Evolutionary conservation across 768 basidiomycete species (phyloP).

Genomic region (Termitomyces sp.): DNA sequence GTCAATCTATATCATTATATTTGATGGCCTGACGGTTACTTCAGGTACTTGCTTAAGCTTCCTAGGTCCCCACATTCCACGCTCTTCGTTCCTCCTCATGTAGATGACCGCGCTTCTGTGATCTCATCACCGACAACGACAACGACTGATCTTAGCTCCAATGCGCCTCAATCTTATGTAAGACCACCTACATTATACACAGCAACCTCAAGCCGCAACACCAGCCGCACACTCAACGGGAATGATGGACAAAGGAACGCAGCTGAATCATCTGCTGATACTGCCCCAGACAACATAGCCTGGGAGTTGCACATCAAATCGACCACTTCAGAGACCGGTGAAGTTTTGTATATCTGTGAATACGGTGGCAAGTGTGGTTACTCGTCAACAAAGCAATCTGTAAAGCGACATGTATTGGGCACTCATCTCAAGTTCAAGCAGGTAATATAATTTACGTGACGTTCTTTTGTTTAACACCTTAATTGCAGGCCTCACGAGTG

Average conservation of each 20-base stretch:
- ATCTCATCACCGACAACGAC: neutral
- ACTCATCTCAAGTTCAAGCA: constrained; percentile 59
- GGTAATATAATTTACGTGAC: constrained; percentile 14
- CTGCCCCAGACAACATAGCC: neutral
- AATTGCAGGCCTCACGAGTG: constrained; percentile 5
- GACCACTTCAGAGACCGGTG: constrained; percentile 15
- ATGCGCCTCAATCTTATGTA: neutral
- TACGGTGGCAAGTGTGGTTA: constrained; percentile 25
- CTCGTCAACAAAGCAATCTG: constrained; percentile 50
- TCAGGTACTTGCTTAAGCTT: neutral
- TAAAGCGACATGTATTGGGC: constrained; percentile 64
- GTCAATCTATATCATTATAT: neutral
- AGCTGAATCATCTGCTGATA: neutral
- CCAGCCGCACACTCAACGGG: neutral
- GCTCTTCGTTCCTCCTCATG: neutral
- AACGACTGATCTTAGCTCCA: neutral
- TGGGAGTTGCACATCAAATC: constrained; percentile 19
- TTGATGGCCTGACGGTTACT: neutral
- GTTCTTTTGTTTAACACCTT: neutral
- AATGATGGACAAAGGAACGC: neutral
- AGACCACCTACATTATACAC: neutral
- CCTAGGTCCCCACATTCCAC: neutral
- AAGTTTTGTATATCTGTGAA: constrained; percentile 20
- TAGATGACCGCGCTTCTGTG: neutral
- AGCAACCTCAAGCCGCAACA: neutral